These are phyloP conservation scores for Proliferodiscus dingleyae DNA, from an alignment of 2,329 filamentous ascomycete species.

Conservation along the genomic window DNA sequence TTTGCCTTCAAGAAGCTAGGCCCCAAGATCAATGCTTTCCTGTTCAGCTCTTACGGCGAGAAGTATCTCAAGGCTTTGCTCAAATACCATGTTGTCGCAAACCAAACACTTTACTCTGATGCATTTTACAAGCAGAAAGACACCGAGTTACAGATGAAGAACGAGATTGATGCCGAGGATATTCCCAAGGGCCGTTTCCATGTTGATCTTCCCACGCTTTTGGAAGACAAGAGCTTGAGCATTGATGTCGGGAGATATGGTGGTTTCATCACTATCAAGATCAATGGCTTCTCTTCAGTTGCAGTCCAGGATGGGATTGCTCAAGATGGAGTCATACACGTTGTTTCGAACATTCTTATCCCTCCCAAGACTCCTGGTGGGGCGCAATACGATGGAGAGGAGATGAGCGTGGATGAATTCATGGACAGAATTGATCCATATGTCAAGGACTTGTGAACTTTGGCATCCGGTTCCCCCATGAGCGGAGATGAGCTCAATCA, in stretches of 20 bases:
- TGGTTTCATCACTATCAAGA: conserved; percentile 64
- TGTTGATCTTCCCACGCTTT: conserved; percentile 67
- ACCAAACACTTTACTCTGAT: conserved; percentile 78
- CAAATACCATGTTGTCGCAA: conserved; percentile 71
- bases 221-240: conserved; percentile 60
- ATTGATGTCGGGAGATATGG: conserved; percentile 67
- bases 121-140: conserved; percentile 59
- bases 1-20: conserved; percentile 74
- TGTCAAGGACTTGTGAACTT: conserved; percentile 8
- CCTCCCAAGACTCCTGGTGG: conserved; percentile 52
- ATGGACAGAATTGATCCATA: conserved; percentile 36
- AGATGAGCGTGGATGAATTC: conserved; percentile 56
- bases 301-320: conserved; percentile 65
- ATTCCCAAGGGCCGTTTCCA: conserved; percentile 42
- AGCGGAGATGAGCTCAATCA: too few relatives aligned
- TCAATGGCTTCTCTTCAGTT: conserved; percentile 70
- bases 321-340: conserved; percentile 77
- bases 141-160: conserved; percentile 18
- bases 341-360: conserved; percentile 67
- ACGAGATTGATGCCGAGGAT: conserved; percentile 24
- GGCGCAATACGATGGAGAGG: conserved; percentile 38
- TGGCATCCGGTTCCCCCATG: too few relatives aligned
- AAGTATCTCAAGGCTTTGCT: conserved; percentile 75
- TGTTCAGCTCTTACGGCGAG: conserved; percentile 72
- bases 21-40: conserved; percentile 69